phyloP scores from a whole-genome alignment of 2,329 filamentous ascomycete species.

The Talaromyces sp. region DNA sequence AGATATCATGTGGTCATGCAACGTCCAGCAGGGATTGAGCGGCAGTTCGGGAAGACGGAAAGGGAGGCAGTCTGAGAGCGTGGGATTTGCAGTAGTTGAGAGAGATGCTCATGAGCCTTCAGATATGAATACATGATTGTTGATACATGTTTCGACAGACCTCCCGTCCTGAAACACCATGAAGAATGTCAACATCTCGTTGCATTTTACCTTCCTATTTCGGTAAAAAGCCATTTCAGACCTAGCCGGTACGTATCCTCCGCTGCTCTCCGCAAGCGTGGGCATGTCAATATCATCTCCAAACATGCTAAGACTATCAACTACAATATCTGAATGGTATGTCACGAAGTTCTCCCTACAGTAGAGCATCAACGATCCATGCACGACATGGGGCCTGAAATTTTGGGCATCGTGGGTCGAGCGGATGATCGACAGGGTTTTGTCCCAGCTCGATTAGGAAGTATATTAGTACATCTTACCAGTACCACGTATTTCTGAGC shows the following conservation, averaged over 20 bases:
- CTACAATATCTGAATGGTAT: background rate
- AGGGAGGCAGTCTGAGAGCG: background rate
- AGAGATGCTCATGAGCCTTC: background rate
- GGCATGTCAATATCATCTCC: background rate
- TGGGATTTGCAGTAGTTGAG: no score
- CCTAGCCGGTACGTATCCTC: background rate
- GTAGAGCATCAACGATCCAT: background rate
- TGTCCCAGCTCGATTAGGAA: background rate
- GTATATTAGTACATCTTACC: background rate
- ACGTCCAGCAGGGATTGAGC: background rate
- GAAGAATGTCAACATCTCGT: background rate
- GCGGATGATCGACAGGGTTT: background rate
- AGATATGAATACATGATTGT: background rate
- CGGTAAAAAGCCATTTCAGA: background rate
- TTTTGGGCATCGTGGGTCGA: background rate
- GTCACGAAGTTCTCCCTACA: background rate
- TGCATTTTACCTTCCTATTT: background rate
- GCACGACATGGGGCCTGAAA: background rate
- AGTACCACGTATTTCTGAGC: background rate
- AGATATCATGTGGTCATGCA: conserved; percentile 10
- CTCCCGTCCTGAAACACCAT: background rate
- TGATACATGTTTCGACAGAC: no score
- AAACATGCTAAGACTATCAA: background rate
- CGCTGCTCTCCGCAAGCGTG: background rate
- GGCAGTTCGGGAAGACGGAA: conserved; percentile 7